Evolutionary conservation across 345 rosid genomes (phyloP).

Genomic region (Euclidium syriacum): DNA sequence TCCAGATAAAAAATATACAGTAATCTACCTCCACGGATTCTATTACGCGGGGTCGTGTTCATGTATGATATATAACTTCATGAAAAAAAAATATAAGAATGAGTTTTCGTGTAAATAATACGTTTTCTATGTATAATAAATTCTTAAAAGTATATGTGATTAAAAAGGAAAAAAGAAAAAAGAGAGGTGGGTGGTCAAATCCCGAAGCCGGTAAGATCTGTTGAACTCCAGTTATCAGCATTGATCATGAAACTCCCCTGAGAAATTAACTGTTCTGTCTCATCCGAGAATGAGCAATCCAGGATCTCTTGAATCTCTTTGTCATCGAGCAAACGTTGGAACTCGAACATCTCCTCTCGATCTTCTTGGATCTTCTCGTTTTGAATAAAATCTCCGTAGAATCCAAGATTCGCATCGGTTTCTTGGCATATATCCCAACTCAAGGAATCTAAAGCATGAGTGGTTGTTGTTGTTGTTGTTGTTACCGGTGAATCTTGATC

Average conservation of each 20-base stretch:
- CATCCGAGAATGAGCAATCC: constrained; percentile 26
- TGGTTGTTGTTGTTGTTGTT: constrained; percentile 17
- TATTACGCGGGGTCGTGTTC: constrained; percentile 18
- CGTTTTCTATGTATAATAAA: constrained; percentile 11
- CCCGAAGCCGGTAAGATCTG: constrained; percentile 53
- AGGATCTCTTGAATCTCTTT: constrained; percentile 42
- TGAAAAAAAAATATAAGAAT: constrained; percentile 30
- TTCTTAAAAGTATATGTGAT: not conserved
- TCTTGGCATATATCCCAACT: constrained; percentile 31
- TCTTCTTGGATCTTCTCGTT: constrained; percentile 17
- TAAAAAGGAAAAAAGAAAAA: not conserved
- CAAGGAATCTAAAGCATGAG: constrained; percentile 19
- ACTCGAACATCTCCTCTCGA: constrained; percentile 27
- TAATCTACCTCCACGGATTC: constrained; percentile 21
- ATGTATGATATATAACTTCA: constrained; percentile 13
- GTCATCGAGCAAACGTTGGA: constrained; percentile 34
- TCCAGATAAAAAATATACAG: constrained; percentile 23
- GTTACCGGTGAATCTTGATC: constrained; percentile 28
- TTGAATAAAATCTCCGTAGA: constrained; percentile 10
- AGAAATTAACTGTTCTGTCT: constrained; percentile 36
- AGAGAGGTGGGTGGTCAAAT: constrained; percentile 18
- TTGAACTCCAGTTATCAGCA: constrained; percentile 47
- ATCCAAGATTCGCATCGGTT: constrained; percentile 16
- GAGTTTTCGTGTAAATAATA: constrained; percentile 9
- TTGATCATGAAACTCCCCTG: constrained; percentile 35